Evolutionary conservation across 192 early-diverging fungal species (phyloP).

Genomic region (Entomortierella chlamydospora): DNA sequence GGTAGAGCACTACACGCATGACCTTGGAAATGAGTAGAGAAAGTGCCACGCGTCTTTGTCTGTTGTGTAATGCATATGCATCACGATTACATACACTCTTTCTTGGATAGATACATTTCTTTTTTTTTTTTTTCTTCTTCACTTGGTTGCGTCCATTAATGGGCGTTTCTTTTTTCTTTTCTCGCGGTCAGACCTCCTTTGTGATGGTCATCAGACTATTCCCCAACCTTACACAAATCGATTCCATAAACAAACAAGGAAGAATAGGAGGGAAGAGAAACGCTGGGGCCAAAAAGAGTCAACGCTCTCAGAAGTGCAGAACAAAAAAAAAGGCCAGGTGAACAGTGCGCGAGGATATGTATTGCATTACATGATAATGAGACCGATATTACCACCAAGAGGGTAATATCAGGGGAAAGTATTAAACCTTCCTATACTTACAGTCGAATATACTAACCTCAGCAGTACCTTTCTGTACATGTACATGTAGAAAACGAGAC

Average conservation of each 20-base stretch:
- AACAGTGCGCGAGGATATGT: conserved; percentile 2
- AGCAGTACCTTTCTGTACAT: background rate
- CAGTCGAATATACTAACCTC: background rate
- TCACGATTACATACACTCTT: too few relatives aligned
- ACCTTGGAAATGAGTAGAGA: too few relatives aligned
- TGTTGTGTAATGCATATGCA: too few relatives aligned
- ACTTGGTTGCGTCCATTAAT: background rate
- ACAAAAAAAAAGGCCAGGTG: background rate
- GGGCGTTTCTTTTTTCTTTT: background rate
- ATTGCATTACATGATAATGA: background rate
- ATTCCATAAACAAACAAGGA: background rate
- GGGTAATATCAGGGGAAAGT: background rate
- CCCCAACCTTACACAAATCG: background rate
- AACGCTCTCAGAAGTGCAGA: background rate
- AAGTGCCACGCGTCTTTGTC: too few relatives aligned
- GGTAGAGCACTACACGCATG: too few relatives aligned
- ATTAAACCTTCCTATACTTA: too few relatives aligned
- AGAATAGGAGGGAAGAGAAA: background rate
- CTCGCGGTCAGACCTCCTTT: conserved; percentile 14
- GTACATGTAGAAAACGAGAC: too few relatives aligned
- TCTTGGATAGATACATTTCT: background rate
- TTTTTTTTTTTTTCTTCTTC: background rate
- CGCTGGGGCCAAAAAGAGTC: background rate
- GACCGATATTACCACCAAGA: background rate
- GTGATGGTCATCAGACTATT: background rate